Evolutionary conservation across 1,284 basidiomycete species (phyloP).

Genomic region (Apiotrichum mycotoxinovorans): DNA sequence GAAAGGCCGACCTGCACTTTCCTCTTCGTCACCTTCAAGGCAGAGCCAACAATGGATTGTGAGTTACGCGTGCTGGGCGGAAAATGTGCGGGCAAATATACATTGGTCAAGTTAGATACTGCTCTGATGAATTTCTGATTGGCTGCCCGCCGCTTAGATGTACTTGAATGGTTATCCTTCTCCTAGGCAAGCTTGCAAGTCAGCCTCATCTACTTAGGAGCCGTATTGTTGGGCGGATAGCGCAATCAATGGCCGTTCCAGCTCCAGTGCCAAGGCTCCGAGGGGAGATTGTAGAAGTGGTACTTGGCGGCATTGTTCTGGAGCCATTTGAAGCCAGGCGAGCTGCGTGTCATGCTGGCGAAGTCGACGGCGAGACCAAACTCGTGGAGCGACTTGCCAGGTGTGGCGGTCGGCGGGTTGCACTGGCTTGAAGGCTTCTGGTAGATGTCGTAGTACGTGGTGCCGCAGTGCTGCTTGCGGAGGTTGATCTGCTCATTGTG

Average conservation of each 20-base stretch:
- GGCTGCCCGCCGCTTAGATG: too few relatives aligned
- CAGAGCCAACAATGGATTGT: too few relatives aligned
- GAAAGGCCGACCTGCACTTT: too few relatives aligned
- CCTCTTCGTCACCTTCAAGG: too few relatives aligned
- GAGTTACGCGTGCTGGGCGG: too few relatives aligned
- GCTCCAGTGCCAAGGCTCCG: conserved; percentile 8
- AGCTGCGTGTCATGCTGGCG: not conserved
- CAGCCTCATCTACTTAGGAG: too few relatives aligned
- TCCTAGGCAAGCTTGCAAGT: too few relatives aligned
- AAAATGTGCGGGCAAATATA: too few relatives aligned
- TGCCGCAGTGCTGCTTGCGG: conserved; percentile 8
- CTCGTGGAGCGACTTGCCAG: conserved; percentile 6
- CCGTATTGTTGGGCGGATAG: too few relatives aligned
- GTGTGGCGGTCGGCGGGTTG: not conserved
- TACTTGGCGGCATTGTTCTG: not conserved
- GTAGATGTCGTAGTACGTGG: conserved; percentile 1
- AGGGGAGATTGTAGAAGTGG: conserved; percentile 2
- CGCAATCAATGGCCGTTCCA: conserved; percentile 10
- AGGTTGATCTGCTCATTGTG: not conserved
- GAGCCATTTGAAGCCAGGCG: conserved; percentile 1
- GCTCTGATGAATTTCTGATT: too few relatives aligned
- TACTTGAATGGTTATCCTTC: too few relatives aligned
- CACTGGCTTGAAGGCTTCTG: conserved; percentile 1
- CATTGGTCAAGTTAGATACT: too few relatives aligned
- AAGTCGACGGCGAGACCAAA: conserved; percentile 10